Evolutionary conservation across 2,329 filamentous ascomycete species (phyloP).

Genomic region (Fusarium tjaetaba): DNA sequence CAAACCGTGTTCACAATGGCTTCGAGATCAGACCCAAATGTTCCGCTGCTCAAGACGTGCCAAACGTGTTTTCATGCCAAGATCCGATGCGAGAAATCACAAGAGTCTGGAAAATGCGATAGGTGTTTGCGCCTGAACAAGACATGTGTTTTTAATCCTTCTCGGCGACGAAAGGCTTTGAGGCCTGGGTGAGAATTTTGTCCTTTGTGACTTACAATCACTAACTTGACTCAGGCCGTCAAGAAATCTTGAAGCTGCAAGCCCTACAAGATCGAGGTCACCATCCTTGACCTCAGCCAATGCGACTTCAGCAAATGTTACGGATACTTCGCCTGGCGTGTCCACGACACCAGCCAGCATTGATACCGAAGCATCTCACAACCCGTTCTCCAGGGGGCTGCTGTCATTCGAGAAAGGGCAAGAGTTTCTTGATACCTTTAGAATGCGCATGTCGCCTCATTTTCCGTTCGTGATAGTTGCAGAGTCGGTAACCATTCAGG

Average conservation of each 20-base stretch:
- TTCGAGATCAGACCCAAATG: constrained; percentile 14
- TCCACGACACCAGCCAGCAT: constrained; percentile 13
- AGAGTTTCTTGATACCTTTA: constrained; percentile 40
- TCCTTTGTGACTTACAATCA: background rate
- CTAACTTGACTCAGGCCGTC: constrained; percentile 8
- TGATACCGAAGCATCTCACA: constrained; percentile 30
- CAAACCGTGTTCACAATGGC: constrained; percentile 9
- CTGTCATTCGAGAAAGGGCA: constrained; percentile 40
- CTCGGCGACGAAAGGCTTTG: constrained; percentile 42
- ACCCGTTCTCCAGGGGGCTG: constrained; percentile 38
- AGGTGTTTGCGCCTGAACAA: constrained; percentile 48
- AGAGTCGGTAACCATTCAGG: constrained; percentile 22
- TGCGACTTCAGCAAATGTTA: constrained; percentile 3
- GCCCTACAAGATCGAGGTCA: constrained; percentile 22
- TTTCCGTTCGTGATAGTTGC: constrained; percentile 46
- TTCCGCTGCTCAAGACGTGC: constrained; percentile 45
- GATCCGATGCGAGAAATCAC: constrained; percentile 49
- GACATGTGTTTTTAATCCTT: constrained; percentile 46
- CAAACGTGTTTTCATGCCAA: constrained; percentile 50
- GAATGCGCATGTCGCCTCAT: constrained; percentile 39
- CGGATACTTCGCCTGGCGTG: background rate
- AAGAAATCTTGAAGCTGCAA: constrained; percentile 19
- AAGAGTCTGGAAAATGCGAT: constrained; percentile 48
- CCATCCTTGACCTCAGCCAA: constrained; percentile 24
- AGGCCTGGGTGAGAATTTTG: constrained; percentile 24